Conservation (phyloP, 805 yeast genomes). For the Candida michaelii region DNA sequence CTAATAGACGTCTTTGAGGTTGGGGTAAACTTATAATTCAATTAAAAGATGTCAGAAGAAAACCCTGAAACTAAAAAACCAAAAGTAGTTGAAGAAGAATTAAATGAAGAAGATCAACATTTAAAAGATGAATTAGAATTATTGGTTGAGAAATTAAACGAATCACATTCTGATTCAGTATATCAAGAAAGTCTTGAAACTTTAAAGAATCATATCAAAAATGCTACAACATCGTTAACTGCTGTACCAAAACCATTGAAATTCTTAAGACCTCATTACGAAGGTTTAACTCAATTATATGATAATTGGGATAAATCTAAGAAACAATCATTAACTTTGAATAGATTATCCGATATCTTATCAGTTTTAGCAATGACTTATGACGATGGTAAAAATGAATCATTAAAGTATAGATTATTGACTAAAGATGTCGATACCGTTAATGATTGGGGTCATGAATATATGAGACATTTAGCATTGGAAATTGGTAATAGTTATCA, state of each 20-base stretch:
- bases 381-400: slow-evolving; percentile 75
- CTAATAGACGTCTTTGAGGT: not conserved
- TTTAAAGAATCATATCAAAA: slow-evolving; percentile 76
- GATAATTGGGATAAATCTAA: slow-evolving; percentile 54
- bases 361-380: slow-evolving; percentile 96
- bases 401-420: slow-evolving; percentile 72
- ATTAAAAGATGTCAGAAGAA: slow-evolving; percentile 19
- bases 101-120: slow-evolving; percentile 90
- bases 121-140: slow-evolving; percentile 83
- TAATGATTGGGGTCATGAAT: slow-evolving; percentile 97
- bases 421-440: slow-evolving; percentile 50
- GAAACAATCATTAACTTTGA: slow-evolving; percentile 40
- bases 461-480: slow-evolving; percentile 90
- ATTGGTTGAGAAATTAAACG: slow-evolving; percentile 77
- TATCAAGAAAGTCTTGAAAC: slow-evolving; percentile 64
- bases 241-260: slow-evolving; percentile 99
- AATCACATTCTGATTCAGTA: slow-evolving; percentile 41
- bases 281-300: slow-evolving; percentile 62
- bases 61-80: slow-evolving; percentile 3
- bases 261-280: slow-evolving; percentile 86
- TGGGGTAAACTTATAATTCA: not conserved
- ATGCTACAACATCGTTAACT: slow-evolving; percentile 97
- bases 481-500: slow-evolving; percentile 90
- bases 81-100: slow-evolving; percentile 61
- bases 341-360: slow-evolving; percentile 77